Conservation (phyloP, 2,329 filamentous ascomycete genomes). For the Aureobasidium zeae region DNA sequence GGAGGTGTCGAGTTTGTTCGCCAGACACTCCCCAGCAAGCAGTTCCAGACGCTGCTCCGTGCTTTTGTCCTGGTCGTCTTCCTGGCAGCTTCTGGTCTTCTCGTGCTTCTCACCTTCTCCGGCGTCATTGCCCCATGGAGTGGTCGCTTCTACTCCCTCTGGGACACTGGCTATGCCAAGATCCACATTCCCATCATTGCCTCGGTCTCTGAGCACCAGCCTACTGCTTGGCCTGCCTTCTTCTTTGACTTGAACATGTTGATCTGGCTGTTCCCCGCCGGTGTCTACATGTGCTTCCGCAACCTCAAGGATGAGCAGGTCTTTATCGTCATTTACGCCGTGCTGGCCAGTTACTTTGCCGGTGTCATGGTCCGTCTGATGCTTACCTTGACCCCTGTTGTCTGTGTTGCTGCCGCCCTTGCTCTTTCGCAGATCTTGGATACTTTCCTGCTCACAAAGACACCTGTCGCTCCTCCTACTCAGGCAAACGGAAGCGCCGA, state of each 20-base stretch:
- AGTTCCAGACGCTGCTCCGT: conserved; percentile 85
- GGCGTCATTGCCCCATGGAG: conserved; percentile 96
- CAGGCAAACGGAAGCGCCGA: conserved; percentile 37
- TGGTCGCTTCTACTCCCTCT: conserved; percentile 97
- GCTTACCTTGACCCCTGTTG: conserved; percentile 91
- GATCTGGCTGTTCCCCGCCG: conserved; percentile 98
- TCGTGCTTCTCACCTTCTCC: conserved; percentile 73
- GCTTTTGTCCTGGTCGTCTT: conserved; percentile 67
- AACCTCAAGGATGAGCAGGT: conserved; percentile 91
- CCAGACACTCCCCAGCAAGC: conserved; percentile 77
- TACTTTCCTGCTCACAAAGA: conserved; percentile 62
- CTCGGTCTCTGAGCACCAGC: conserved; percentile 98
- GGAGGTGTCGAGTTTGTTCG: conserved; percentile 87
- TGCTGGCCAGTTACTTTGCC: conserved; percentile 94
- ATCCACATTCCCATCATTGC: conserved; percentile 99
- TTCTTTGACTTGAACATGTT: conserved; percentile 98
- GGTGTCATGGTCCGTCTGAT: conserved; percentile 99
- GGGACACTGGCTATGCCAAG: conserved; percentile 98
- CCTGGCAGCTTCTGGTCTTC: conserved; percentile 59
- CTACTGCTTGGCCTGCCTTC: conserved; percentile 96
- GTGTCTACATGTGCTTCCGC: conserved; percentile 97
- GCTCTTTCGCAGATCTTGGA: conserved; percentile 82
- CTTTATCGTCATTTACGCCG: conserved; percentile 93
- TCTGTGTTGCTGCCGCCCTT: conserved; percentile 88
- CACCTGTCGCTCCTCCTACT: conserved; percentile 44